These are phyloP conservation scores for Phaeosphaeria sp. DNA, from an alignment of 2,329 filamentous ascomycete species.

Conservation along the genomic window DNA sequence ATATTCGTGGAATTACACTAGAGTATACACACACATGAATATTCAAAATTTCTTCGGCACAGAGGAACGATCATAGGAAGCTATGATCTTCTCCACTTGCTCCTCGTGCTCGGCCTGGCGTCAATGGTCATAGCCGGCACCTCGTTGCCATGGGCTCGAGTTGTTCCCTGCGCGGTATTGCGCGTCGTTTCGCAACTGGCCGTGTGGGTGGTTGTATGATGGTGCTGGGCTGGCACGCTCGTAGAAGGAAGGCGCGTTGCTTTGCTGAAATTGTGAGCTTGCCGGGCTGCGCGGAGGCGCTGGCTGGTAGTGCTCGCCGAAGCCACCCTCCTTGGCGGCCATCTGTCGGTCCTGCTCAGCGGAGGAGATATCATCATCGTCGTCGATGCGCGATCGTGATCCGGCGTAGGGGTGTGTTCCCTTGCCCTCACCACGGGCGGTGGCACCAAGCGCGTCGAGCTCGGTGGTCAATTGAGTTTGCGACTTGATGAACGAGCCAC, in stretches of 20 bases:
- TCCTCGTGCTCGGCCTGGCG: constrained; percentile 48
- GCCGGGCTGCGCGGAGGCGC: constrained; percentile 55
- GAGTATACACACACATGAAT: constrained; percentile 38
- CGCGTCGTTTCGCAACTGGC: constrained; percentile 27
- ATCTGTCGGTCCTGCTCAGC: constrained; percentile 50
- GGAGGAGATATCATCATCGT: constrained; percentile 72
- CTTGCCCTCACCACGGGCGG: constrained; percentile 78
- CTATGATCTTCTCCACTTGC: constrained; percentile 44
- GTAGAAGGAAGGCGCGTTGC: constrained; percentile 35
- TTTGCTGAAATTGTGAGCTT: constrained; percentile 46
- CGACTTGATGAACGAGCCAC: constrained; percentile 97
- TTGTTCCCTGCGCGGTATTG: constrained; percentile 59
- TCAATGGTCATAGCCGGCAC: constrained; percentile 69
- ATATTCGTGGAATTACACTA: constrained; percentile 35
- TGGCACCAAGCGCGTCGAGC: constrained; percentile 86
- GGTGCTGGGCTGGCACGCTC: constrained; percentile 42
- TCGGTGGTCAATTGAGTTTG: constrained; percentile 88
- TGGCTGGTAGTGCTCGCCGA: constrained; percentile 52
- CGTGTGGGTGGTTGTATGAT: constrained; percentile 45
- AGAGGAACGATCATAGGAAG: constrained; percentile 44
- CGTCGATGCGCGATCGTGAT: constrained; percentile 68
- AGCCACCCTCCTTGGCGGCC: constrained; percentile 42
- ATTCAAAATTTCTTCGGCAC: constrained; percentile 31
- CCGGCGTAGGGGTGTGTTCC: constrained; percentile 49
- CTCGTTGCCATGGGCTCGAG: constrained; percentile 69